These are phyloP conservation scores for Capillidium rhysosporum DNA, from an alignment of 371 early-diverging fungal species.

Conservation along the genomic window DNA sequence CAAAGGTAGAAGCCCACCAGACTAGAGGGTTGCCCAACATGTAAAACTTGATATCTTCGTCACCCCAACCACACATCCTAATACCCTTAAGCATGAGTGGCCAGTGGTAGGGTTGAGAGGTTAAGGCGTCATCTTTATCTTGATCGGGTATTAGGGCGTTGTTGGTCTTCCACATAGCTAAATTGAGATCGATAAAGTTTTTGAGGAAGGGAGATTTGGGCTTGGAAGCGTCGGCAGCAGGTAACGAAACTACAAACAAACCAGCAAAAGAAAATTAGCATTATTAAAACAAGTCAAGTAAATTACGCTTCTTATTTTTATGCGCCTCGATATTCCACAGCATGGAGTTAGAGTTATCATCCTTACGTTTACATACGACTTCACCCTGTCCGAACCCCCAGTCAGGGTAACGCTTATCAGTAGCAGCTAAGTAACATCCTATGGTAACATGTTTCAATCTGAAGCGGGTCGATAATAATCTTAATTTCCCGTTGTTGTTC, in stretches of 20 bases:
- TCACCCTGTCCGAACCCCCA: slow-evolving; percentile 99
- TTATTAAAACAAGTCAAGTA: too few species aligned
- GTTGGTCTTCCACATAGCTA: slow-evolving; percentile 96
- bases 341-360: slow-evolving; percentile 13
- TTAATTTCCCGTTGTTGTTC: slow-evolving; percentile 19
- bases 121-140: slow-evolving; percentile 80
- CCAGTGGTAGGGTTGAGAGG: slow-evolving; percentile 89
- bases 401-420: slow-evolving; percentile 67
- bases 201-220: slow-evolving; percentile 60
- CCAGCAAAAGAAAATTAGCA: neutral
- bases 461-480: slow-evolving; percentile 73
- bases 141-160: slow-evolving; percentile 94
- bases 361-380: slow-evolving; percentile 62
- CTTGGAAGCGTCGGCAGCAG: slow-evolving; percentile 15
- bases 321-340: slow-evolving; percentile 98
- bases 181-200: slow-evolving; percentile 86
- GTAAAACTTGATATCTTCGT: slow-evolving; percentile 74
- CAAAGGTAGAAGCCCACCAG: slow-evolving; percentile 78
- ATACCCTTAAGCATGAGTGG: slow-evolving; percentile 79
- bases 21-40: slow-evolving; percentile 91
- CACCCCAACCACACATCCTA: slow-evolving; percentile 96
- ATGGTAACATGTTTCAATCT: slow-evolving; percentile 57
- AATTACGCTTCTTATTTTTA: slow-evolving; percentile 40
- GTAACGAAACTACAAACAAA: slow-evolving; percentile 17
- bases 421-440: slow-evolving; percentile 68